These are phyloP conservation scores for Geotrichum citri-aurantii DNA, from an alignment of 1,139 yeast species.

Conservation along the genomic window DNA sequence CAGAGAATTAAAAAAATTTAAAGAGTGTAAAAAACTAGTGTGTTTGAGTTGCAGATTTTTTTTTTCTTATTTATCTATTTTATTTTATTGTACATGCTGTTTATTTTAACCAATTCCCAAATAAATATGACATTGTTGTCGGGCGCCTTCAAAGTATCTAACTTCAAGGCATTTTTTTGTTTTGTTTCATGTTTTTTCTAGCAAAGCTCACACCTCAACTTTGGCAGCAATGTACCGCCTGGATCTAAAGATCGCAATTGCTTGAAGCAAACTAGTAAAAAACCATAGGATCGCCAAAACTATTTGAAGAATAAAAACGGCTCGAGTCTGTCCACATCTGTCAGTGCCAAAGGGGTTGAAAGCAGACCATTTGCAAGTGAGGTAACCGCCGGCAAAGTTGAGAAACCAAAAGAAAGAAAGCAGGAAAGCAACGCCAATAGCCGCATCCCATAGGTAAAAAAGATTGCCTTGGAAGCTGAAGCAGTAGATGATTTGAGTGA, in stretches of 20 bases:
- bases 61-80: not conserved
- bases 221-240: slow-evolving; percentile 2
- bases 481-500: slow-evolving; percentile 31
- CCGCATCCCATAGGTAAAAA: slow-evolving; percentile 28
- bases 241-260: slow-evolving; percentile 10
- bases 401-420: slow-evolving; percentile 31
- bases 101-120: not conserved
- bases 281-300: slow-evolving; percentile 28
- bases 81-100: not conserved
- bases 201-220: not conserved
- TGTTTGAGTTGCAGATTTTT: no score
- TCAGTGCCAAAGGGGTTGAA: slow-evolving; percentile 32
- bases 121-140: not conserved
- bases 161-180: not conserved
- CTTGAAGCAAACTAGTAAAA: slow-evolving; percentile 23
- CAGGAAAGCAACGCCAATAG: slow-evolving; percentile 28
- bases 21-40: no score
- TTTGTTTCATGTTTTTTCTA: not conserved
- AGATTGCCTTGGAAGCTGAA: slow-evolving; percentile 25
- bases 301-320: slow-evolving; percentile 29
- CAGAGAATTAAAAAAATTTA: no score
- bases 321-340: slow-evolving; percentile 30
- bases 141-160: not conserved
- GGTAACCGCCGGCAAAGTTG: slow-evolving; percentile 21
- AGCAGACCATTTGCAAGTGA: slow-evolving; percentile 30